These are phyloP conservation scores for Tetrapisispora fleetii DNA, from an alignment of 805 yeast species.

Conservation along the genomic window DNA sequence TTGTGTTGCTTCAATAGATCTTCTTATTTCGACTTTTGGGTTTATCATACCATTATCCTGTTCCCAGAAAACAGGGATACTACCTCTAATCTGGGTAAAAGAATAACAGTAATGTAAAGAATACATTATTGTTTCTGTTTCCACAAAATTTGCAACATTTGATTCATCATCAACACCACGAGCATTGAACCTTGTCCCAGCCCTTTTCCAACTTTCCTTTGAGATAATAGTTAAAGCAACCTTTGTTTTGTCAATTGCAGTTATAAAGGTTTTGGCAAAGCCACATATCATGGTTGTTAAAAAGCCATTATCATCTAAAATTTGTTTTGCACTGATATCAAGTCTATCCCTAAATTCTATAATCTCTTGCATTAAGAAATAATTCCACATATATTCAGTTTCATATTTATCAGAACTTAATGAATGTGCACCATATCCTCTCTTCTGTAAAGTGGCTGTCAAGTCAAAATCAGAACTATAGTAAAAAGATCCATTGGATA, in stretches of 20 bases:
- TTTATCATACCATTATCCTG: slow-evolving; percentile 83
- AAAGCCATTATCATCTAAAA: slow-evolving; percentile 67
- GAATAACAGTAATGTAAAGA: slow-evolving; percentile 50
- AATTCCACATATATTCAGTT: slow-evolving; percentile 93
- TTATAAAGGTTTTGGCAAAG: slow-evolving; percentile 67
- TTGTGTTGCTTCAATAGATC: slow-evolving; percentile 86
- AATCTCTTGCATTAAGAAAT: slow-evolving; percentile 77
- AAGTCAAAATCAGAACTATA: slow-evolving; percentile 88
- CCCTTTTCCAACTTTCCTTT: slow-evolving; percentile 89
- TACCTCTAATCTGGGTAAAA: slow-evolving; percentile 82
- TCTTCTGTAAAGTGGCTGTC: slow-evolving; percentile 70
- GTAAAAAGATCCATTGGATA: slow-evolving; percentile 83
- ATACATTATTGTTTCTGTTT: slow-evolving; percentile 74
- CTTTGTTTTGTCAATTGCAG: slow-evolving; percentile 30
- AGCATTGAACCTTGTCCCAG: slow-evolving; percentile 90
- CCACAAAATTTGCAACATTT: slow-evolving; percentile 91
- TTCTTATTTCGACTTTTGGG: slow-evolving; percentile 78
- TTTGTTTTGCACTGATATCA: slow-evolving; percentile 44
- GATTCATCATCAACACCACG: slow-evolving; percentile 95
- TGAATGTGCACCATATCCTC: slow-evolving; percentile 46
- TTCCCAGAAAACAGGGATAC: slow-evolving; percentile 96
- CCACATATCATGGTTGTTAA: slow-evolving; percentile 91
- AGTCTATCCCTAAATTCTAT: slow-evolving; percentile 61
- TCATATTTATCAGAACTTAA: slow-evolving; percentile 51
- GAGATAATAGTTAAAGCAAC: slow-evolving; percentile 69